Percentiles rank a stretch among this genome's conserved stretches.
phyloP scores from a whole-genome alignment of 2,329 filamentous ascomycete species.

The Hypoxylon sp. region DNA sequence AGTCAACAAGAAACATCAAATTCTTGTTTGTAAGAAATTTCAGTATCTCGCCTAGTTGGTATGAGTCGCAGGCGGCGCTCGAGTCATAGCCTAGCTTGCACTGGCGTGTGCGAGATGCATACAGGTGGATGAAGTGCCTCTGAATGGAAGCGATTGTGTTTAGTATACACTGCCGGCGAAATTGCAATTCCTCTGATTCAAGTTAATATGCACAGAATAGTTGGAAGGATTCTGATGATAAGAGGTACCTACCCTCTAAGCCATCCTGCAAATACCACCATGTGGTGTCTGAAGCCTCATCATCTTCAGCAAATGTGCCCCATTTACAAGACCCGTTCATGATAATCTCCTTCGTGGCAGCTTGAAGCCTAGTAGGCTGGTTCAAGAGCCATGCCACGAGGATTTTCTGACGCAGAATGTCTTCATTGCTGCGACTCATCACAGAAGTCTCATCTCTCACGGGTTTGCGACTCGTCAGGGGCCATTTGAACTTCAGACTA shows the following conservation, averaged over 20 bases:
- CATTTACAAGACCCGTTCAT: slow-evolving; percentile 70
- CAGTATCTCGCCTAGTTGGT: slow-evolving; percentile 80
- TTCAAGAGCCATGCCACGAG: slow-evolving; percentile 72
- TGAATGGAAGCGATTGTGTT: slow-evolving; percentile 75
- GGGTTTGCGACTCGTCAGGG: slow-evolving; percentile 54
- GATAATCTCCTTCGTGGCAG: slow-evolving; percentile 71
- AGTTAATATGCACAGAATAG: slow-evolving; percentile 31
- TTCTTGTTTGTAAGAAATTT: slow-evolving; percentile 72
- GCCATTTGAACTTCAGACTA: slow-evolving; percentile 64
- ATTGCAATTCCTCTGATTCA: slow-evolving; percentile 67
- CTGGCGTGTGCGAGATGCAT: slow-evolving; percentile 70
- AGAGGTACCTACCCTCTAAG: slow-evolving; percentile 64
- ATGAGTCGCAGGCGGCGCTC: slow-evolving; percentile 76
- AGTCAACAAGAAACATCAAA: slow-evolving; percentile 67
- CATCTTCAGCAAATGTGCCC: slow-evolving; percentile 52
- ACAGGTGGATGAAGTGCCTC: slow-evolving; percentile 71
- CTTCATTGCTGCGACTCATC: slow-evolving; percentile 63
- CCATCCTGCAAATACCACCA: slow-evolving; percentile 79
- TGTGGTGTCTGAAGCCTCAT: slow-evolving; percentile 49
- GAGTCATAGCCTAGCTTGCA: slow-evolving; percentile 80
- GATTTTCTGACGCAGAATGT: slow-evolving; percentile 73
- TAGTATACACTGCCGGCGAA: slow-evolving; percentile 71
- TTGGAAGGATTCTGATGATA: neutral
- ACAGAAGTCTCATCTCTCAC: slow-evolving; percentile 41
- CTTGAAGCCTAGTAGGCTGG: slow-evolving; percentile 66